phyloP scores from a whole-genome alignment of 1,284 basidiomycete genomes.

The Trichosporon sp. region DNA sequence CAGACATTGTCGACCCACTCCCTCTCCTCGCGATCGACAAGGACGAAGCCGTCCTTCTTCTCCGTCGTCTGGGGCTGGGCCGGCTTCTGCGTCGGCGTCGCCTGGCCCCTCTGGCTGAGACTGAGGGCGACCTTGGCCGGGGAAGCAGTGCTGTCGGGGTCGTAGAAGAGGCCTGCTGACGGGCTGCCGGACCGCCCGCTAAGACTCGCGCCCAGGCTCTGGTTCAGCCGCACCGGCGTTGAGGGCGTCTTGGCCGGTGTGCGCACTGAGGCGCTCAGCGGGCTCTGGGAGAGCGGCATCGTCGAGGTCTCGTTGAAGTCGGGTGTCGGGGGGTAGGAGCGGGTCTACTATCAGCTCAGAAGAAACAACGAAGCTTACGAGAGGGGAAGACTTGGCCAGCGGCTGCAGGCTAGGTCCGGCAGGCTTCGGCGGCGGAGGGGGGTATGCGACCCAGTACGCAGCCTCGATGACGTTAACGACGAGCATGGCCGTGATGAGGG shows the following conservation, averaged over 20 bases:
- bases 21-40: conserved; percentile 50
- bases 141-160: conserved; percentile 27
- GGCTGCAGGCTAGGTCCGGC: conserved; percentile 30
- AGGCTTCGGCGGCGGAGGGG: conserved; percentile 39
- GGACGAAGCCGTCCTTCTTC: conserved; percentile 36
- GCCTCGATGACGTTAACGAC: conserved; percentile 45
- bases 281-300: conserved; percentile 11
- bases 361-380: conserved; percentile 37
- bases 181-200: neutral
- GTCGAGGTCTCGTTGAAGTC: conserved; percentile 13
- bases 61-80: conserved; percentile 25
- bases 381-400: conserved; percentile 42
- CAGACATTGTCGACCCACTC: conserved; percentile 54
- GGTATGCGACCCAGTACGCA: conserved; percentile 39
- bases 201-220: conserved; percentile 3
- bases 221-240: conserved; percentile 4
- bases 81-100: conserved; percentile 4
- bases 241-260: neutral
- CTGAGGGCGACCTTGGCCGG: conserved; percentile 26
- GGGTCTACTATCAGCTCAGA: conserved; percentile 24
- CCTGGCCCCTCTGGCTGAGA: neutral
- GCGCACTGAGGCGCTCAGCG: neutral
- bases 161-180: conserved; percentile 46
- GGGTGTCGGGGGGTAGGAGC: conserved; percentile 24
- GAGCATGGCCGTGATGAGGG: conserved; percentile 32